Evolutionary conservation across 306 rosid genomes (phyloP), one percentile per base, ranked within the genome.

Genomic region (Medicago truncatula): DNA sequence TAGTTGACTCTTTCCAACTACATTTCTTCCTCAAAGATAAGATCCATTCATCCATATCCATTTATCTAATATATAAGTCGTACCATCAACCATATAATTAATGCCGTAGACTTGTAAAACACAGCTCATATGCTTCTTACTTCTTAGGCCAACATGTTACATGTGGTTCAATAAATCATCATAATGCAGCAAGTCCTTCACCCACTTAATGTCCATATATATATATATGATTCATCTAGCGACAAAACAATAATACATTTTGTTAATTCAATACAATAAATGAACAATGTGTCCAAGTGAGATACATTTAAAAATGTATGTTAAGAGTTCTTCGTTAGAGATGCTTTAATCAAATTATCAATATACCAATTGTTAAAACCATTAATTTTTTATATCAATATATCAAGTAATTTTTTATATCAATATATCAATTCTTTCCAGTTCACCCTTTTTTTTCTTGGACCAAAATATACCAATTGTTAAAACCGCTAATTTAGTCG

Each of bases 41-140:
- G 75, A 59, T 57, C 14, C 71, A 13, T 28, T 15, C 15, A 16
- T 74, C 82, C 81, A 64, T 71, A 56, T 76, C 79, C 80, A 64
- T 43, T 61, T 70, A 74, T 36, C 65, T 40, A 80, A 81, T 76
- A 53, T 21, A 58, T 41, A 46, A 44, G 46, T 52, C 68, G 21
- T 68, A 17, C 57, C 43, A 78, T 67, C 68, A 60, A 52, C 64
- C 47, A 23, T 16, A 75, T n/a, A 20, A 83, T 65, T 49, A 23
- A 47, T 59, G 44, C 11, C 36, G 41, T 59, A 41, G 49, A 56
- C 78, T 61, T 63, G 46, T 60, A 50, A 41, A 63, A 69, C 53
- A 58, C 66, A 20, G 58, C 44, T 66, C 20, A 9, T 61, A n/a
- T n/a, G n/a, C n/a, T n/a, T n/a, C n/a, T n/a, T n/a, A 47, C 23